phyloP scores from a whole-genome alignment of 2,329 filamentous ascomycete genomes.

The Aureobasidium leucospermi region DNA sequence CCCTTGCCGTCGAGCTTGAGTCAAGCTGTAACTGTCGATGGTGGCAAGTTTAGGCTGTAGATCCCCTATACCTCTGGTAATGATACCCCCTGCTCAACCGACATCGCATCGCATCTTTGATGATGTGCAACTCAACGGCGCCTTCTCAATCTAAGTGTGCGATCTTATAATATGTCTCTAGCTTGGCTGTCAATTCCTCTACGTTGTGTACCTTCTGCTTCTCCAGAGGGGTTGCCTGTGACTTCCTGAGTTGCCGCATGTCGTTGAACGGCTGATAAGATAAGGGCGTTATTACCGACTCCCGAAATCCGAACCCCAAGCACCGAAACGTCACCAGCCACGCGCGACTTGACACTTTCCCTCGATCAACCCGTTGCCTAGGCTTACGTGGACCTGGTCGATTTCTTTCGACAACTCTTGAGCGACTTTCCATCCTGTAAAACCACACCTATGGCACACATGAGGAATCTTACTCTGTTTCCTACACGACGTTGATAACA shows the following conservation, averaged over 20 bases:
- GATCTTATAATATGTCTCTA: not conserved
- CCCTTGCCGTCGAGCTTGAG: not conserved
- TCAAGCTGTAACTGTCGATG: not conserved
- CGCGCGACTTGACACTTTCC: conserved; percentile 1
- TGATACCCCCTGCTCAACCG: not conserved
- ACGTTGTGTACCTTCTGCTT: not conserved
- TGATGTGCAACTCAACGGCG: no score
- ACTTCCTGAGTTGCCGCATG: no score
- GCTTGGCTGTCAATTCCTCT: no score
- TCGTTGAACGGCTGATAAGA: not conserved
- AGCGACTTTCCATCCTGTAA: not conserved
- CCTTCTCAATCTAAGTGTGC: no score
- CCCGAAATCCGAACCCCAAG: not conserved
- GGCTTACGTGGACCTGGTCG: conserved; percentile 6
- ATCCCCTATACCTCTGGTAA: not conserved
- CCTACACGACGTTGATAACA: not conserved
- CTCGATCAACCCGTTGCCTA: not conserved
- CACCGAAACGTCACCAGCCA: conserved; percentile 4
- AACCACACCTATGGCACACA: not conserved
- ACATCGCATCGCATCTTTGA: no score
- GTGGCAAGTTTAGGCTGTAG: conserved; percentile 5
- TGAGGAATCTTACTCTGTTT: not conserved
- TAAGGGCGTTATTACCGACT: not conserved
- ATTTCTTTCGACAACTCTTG: not conserved
- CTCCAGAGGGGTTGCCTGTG: not conserved